Evolutionary conservation across 2,329 filamentous ascomycete species (phyloP).

Genomic region (Daldinia eschscholtzii): DNA sequence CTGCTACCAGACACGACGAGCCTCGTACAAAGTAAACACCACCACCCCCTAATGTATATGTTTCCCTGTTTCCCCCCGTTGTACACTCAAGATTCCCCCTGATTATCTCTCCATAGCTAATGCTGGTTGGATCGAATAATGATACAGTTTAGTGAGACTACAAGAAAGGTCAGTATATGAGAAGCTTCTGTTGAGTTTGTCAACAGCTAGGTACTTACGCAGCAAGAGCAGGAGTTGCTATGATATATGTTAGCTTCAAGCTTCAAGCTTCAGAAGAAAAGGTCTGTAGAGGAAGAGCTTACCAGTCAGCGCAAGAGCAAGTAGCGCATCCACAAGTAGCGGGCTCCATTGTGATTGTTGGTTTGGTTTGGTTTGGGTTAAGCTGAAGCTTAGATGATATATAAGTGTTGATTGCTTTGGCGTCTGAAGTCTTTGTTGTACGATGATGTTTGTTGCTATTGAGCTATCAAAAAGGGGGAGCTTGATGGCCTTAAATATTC

Average conservation of each 20-base stretch:
- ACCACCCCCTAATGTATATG: slow-evolving; percentile 17
- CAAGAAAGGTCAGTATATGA: slow-evolving; percentile 26
- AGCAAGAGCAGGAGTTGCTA: slow-evolving; percentile 49
- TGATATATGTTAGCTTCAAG: slow-evolving; percentile 23
- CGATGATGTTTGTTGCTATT: slow-evolving; percentile 21
- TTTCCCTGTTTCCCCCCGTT: not conserved
- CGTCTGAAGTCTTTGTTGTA: slow-evolving; percentile 14
- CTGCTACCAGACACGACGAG: slow-evolving; percentile 36
- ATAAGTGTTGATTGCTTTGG: slow-evolving; percentile 20
- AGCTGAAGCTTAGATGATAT: slow-evolving; percentile 29
- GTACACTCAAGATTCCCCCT: not conserved
- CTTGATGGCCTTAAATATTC: slow-evolving; percentile 44
- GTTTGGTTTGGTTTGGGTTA: slow-evolving; percentile 11
- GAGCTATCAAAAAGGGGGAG: slow-evolving; percentile 37
- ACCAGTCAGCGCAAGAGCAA: slow-evolving; percentile 48
- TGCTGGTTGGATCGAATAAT: slow-evolving; percentile 22
- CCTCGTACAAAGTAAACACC: slow-evolving; percentile 31
- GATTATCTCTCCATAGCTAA: slow-evolving; percentile 5
- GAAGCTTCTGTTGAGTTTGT: not conserved
- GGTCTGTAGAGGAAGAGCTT: slow-evolving; percentile 21
- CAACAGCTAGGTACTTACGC: slow-evolving; percentile 38
- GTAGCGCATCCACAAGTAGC: slow-evolving; percentile 47
- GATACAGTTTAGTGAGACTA: slow-evolving; percentile 43
- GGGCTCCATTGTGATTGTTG: slow-evolving; percentile 44
- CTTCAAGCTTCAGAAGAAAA: not conserved